Base-by-base conservation (phyloP, 2,329 filamentous ascomycete species). In the Fusarium clavum region DNA sequence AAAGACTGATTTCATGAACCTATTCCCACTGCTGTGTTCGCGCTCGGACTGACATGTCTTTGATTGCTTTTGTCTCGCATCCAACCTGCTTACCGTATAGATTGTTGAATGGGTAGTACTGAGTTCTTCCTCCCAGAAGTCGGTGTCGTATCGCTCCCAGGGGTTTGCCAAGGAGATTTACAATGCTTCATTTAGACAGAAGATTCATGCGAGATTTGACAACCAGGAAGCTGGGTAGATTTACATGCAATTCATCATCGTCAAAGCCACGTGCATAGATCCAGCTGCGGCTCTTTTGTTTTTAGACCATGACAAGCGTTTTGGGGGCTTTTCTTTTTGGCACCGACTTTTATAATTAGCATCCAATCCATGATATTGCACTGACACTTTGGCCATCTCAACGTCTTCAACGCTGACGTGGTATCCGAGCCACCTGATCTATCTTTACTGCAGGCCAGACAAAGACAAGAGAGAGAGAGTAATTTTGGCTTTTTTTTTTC, bases 211-310 rank as follows among this genome's bases (percentile, higher is more conserved):
- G 66, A 56, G 54, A 66, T 45, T 64, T 49, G 51, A 59, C 34
- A 24, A 34, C 48, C 24, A 18, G 25, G 25, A 46, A 24, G 32
- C 24, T 41, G 27, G 49, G n/a, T 7, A 34, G 12, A 22, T 34
- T 13, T 18, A 25, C 29, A 51, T 25, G 29, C 44, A 40, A 46
- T 57, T 34, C 34, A 44, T 53, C 40, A 57, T 69, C 54, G 51
- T 52, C 55, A 57, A 54, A 51, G 67, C 72, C 72, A 74, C 72
- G 72, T 74, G 72, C 67, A 57, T 69, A 63, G 60, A 65, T 71
- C 61, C 51, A 41, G 40, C 62, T 66, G 66, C 69, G 71, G 71
- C 69, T 70, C 71, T 73, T 70, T 48, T 55, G 20, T 44, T 44
- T 44, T 38, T 38, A 38, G 13, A 14, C 25, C 34, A 38, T 40